Percentiles rank a stretch among this genome's conserved stretches.
Evolutionary conservation across 2,329 filamentous ascomycete species (phyloP).

Genomic region (Triangularia verruculosa): DNA sequence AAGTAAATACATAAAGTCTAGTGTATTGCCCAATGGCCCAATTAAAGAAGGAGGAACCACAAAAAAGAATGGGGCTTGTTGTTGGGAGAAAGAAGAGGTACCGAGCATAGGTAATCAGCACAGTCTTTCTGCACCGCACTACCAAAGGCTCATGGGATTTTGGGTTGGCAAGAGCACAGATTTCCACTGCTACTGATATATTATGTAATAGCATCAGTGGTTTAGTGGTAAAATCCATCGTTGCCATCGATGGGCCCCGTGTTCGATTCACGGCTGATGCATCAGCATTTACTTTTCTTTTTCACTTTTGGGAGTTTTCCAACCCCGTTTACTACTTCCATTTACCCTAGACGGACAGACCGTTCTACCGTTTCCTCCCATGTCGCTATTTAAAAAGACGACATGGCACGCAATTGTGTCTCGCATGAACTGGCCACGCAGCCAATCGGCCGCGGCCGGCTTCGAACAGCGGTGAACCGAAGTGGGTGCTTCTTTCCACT

Average conservation of each 20-base stretch:
- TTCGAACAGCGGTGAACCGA: not conserved
- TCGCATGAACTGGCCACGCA: not conserved
- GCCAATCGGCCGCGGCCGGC: not conserved
- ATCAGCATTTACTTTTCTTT: not conserved
- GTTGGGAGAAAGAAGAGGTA: not conserved
- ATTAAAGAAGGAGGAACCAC: not conserved
- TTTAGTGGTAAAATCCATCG: not conserved
- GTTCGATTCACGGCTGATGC: constrained; percentile 32
- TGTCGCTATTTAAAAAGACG: too few species aligned
- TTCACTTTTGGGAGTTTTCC: too few species aligned
- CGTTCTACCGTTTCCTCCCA: too few species aligned
- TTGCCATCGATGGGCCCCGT: constrained; percentile 41
- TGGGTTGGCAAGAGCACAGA: too few species aligned
- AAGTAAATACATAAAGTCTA: too few species aligned
- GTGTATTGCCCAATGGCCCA: too few species aligned
- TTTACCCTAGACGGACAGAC: too few species aligned
- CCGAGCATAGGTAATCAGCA: too few species aligned
- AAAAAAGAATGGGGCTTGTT: not conserved
- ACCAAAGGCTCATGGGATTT: too few species aligned
- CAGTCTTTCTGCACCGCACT: too few species aligned
- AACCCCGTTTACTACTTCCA: too few species aligned
- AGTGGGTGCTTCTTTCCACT: not conserved
- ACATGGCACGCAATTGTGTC: not conserved
- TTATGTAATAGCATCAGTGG: not conserved
- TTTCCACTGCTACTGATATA: not conserved